Evolutionary conservation across 257 asterid genomes (phyloP), one percentile per base, ranked within the genome.

Genomic region (Plectranthus barbatus): DNA sequence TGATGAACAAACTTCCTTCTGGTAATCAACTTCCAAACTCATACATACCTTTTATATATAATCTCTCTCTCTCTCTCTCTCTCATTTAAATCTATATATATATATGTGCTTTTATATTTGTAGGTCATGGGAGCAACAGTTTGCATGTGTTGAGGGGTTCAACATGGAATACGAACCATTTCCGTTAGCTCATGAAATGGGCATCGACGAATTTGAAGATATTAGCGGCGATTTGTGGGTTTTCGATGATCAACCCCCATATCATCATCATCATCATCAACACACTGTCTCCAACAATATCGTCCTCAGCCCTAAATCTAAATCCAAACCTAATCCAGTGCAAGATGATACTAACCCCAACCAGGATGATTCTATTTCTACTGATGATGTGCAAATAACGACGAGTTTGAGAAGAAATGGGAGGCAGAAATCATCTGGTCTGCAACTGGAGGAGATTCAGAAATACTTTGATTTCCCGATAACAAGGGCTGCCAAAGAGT

Each of bases 391-490:
- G n/a, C n/a, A n/a, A n/a, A n/a, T n/a, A n/a, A n/a, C n/a, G n/a
- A n/a, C n/a, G n/a, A n/a, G n/a, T n/a, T n/a, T n/a, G n/a, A n/a
- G 26, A 17, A 64, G 68, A 23, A 70, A 13, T 2, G 83, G 68
- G 51, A 81, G 78, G 76, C 39, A 71, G 59, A 77, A 77, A 59
- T 74, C 84, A 0, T 72, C 74, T 0, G 40, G 72, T 0, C 69
- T 91, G 15, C 75, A 76, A 33, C 54, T 86, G 67, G 92, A 83
- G 2, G 90, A 91, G 56, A 86, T 91, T 14, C 86, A 82, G 6
- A 88, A 83, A 68, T 81, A 80, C 68, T 88, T 91, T 11, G 81
- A 84, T 50, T 71, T 81, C 20, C 95, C 96, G 2, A 91, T 91
- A 24, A 83, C 90, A 8, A 69, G 56, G 77, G 98, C 98, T 15